Evolutionary conservation across 2,329 filamentous ascomycete genomes (phyloP).

Genomic region (Beauveria rudraprayagi): DNA sequence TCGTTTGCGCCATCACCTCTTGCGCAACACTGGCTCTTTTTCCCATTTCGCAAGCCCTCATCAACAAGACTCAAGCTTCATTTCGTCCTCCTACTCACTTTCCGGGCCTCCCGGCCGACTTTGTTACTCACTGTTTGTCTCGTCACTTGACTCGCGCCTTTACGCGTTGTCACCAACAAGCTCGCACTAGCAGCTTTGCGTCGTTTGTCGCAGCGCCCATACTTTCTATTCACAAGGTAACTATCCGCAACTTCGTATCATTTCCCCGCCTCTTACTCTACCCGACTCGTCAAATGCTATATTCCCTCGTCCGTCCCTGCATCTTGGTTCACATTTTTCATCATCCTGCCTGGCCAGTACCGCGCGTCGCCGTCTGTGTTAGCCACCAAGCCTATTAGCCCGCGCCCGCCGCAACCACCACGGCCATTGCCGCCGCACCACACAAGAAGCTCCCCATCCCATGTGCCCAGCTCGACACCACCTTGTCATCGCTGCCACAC

Average conservation of each 20-base stretch:
- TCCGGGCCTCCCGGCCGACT: not conserved
- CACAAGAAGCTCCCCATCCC: slow-evolving; percentile 8
- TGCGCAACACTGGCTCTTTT: not conserved
- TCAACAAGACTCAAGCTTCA: not conserved
- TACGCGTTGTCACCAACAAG: slow-evolving; percentile 6
- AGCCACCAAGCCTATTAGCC: not conserved
- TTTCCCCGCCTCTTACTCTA: not conserved
- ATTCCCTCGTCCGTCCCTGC: not conserved
- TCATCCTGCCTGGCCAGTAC: not conserved
- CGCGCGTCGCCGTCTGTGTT: slow-evolving; percentile 4
- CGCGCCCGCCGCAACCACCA: slow-evolving; percentile 5
- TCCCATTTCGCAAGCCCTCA: not conserved
- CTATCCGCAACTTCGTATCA: slow-evolving; percentile 1
- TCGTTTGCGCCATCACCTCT: not conserved
- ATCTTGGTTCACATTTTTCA: not conserved
- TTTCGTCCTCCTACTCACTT: not conserved
- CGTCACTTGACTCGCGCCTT: not conserved
- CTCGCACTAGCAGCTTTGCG: slow-evolving; percentile 5
- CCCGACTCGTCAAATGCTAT: not conserved
- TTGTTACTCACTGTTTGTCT: not conserved
- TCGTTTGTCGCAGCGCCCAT: not conserved
- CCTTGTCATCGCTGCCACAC: slow-evolving; percentile 8
- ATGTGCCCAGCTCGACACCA: slow-evolving; percentile 14
- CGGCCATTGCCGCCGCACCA: slow-evolving; percentile 11
- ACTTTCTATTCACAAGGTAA: not conserved